A percentile compares a stretch with the other conserved stretches of the same genome.
phyloP scores from a whole-genome alignment of 805 yeast species.

The Spathaspora sp. region DNA sequence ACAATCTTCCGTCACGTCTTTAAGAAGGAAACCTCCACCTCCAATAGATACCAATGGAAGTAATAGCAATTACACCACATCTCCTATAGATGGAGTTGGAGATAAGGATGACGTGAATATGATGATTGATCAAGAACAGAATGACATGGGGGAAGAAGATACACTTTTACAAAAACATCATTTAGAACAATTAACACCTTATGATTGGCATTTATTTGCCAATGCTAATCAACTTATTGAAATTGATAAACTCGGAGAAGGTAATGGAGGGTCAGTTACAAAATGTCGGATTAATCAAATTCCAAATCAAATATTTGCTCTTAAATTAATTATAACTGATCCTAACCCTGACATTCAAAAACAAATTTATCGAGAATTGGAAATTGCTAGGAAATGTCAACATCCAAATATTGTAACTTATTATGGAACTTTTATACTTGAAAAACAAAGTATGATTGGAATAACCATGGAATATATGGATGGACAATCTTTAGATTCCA shows the following conservation, averaged over 20 bases:
- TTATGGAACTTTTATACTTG: conserved; percentile 86
- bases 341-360: conserved; percentile 85
- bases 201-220: conserved; percentile 69
- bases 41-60: conserved; percentile 8
- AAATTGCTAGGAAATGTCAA: conserved; percentile 77
- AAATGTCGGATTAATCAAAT: conserved; percentile 55
- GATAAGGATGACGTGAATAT: background rate
- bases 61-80: conserved; percentile 7
- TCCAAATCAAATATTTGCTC: conserved; percentile 65
- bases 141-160: conserved; percentile 32
- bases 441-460: conserved; percentile 73
- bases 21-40: conserved; percentile 40
- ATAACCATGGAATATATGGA: conserved; percentile 98
- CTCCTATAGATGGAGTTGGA: conserved; percentile 5
- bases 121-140: background rate
- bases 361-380: conserved; percentile 87
- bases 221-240: conserved; percentile 61
- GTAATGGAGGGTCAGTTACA: conserved; percentile 87
- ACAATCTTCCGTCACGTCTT: conserved; percentile 2
- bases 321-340: conserved; percentile 69
- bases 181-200: conserved; percentile 51
- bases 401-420: conserved; percentile 86
- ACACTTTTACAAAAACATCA: conserved; percentile 13
- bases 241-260: conserved; percentile 80
- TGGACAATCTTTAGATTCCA: conserved; percentile 85